Evolutionary conservation across 805 yeast genomes (phyloP), one percentile per base, ranked within the genome.

Genomic region (Starmerella potacharoeniae): DNA sequence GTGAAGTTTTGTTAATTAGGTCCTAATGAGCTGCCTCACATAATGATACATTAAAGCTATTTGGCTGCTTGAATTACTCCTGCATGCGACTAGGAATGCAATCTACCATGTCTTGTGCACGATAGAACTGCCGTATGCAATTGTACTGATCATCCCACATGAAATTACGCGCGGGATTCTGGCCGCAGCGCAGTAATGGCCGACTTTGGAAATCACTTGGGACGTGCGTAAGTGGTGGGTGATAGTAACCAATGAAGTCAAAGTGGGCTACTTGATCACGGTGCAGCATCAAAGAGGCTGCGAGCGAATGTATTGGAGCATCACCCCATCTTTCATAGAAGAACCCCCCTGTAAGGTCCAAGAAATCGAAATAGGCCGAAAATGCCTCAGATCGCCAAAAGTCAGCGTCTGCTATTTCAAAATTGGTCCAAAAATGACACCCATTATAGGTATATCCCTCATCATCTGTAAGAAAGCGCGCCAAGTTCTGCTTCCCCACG

Each of bases 281-380:
- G 55, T 84, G 75, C 43, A 90, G 71, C 64, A 85, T 74, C 77
- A 91, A 75, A 0, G 88, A 91, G 4, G 85, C 79, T 0, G 95
- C 97, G 30, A 91, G 70, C 0, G 96, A 84, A 68, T 91, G 97
- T 4, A 91, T 82, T 0, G 97, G 96, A 0, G 97, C 97, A 74
- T 91, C 97, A 1, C 97, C 97, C 97, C 97, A 91, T 64, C 97
- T 73, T 68, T 91, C 97, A 53, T 77, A 76, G 76, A 81, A 89
- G 66, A 91, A 91, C 0, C 97, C 97, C 11, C 89, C 87, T 3
- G 81, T 72, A 6, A 68, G 51, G 55, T 91, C 97, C 49, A 91
- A 69, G 61, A 73, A 79, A 39, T 82, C 70, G 67, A 86, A 88
- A 66, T 83, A 91, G 17, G 74, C 73, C 49, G 80, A 75, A 68